Percentiles rank a stretch among this genome's conserved stretches.
phyloP scores from a whole-genome alignment of 2,329 filamentous ascomycete genomes.

The Thelonectria rubi region DNA sequence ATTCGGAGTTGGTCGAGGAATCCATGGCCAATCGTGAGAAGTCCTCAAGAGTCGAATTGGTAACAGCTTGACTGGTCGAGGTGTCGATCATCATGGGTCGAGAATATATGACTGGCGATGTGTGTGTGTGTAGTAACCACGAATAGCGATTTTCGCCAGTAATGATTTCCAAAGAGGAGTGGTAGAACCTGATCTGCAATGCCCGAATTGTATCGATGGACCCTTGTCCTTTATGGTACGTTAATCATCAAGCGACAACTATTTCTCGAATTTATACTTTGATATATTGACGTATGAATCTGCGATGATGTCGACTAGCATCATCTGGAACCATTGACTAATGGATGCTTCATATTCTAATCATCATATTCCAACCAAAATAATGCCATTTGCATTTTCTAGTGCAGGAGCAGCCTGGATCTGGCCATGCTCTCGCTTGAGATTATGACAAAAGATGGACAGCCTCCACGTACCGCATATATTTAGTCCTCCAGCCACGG shows the following conservation, averaged over 20 bases:
- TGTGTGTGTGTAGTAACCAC: neutral
- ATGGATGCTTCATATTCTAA: too few relatives aligned
- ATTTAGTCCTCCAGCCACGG: too few relatives aligned
- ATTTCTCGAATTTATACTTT: neutral
- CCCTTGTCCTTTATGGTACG: neutral
- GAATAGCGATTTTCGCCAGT: neutral
- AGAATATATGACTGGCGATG: neutral
- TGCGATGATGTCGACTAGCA: neutral
- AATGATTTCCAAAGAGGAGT: neutral
- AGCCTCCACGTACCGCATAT: too few relatives aligned
- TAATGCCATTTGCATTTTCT: too few relatives aligned
- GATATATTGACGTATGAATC: neutral
- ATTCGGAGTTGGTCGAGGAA: slow-evolving; percentile 9
- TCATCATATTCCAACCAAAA: too few relatives aligned
- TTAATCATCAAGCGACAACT: neutral
- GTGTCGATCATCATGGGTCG: neutral
- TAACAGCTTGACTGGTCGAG: neutral
- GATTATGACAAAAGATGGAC: too few relatives aligned
- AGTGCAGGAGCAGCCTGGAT: too few relatives aligned
- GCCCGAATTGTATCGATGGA: neutral
- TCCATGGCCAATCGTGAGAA: slow-evolving; percentile 7
- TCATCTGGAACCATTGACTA: too few relatives aligned
- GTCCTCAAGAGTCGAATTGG: neutral
- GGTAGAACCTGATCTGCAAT: too few relatives aligned
- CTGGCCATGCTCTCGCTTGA: too few relatives aligned